Percentiles rank a stretch among this genome's conserved stretches.
Evolutionary conservation across 2,329 filamentous ascomycete species (phyloP).

Genomic region (Penicillium hordei): DNA sequence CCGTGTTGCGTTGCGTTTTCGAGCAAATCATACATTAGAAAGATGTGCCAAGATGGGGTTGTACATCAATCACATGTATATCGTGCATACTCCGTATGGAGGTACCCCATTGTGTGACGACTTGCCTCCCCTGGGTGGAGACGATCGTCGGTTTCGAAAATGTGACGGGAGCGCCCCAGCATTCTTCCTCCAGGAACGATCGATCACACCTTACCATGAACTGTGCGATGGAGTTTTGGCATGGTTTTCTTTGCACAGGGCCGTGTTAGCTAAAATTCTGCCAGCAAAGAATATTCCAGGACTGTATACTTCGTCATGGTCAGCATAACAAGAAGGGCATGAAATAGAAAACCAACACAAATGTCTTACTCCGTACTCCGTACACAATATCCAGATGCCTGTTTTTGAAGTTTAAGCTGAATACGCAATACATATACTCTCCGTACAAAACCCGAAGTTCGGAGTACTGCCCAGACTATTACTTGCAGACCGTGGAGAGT

Average conservation of each 20-base stretch:
- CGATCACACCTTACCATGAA: neutral
- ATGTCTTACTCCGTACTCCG: neutral
- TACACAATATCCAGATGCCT: neutral
- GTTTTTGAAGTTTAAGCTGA: neutral
- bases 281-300: neutral
- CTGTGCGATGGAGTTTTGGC: neutral
- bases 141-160: constrained; percentile 12
- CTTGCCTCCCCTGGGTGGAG: constrained; percentile 2
- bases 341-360: neutral
- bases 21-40: neutral
- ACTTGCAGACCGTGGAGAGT: neutral
- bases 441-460: no score
- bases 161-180: constrained; percentile 16
- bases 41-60: neutral
- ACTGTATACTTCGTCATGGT: neutral
- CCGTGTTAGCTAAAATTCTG: neutral
- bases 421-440: neutral
- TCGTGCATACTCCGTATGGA: neutral
- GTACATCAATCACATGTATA: neutral
- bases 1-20: neutral
- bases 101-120: neutral
- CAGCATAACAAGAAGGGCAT: neutral
- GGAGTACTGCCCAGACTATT: neutral
- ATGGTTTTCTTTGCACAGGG: neutral
- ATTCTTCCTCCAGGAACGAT: constrained; percentile 17